A percentile compares a stretch with the other conserved stretches of the same genome.
Evolutionary conservation across 768 basidiomycete genomes (phyloP).

Genomic region (Scleroderma citrinum): DNA sequence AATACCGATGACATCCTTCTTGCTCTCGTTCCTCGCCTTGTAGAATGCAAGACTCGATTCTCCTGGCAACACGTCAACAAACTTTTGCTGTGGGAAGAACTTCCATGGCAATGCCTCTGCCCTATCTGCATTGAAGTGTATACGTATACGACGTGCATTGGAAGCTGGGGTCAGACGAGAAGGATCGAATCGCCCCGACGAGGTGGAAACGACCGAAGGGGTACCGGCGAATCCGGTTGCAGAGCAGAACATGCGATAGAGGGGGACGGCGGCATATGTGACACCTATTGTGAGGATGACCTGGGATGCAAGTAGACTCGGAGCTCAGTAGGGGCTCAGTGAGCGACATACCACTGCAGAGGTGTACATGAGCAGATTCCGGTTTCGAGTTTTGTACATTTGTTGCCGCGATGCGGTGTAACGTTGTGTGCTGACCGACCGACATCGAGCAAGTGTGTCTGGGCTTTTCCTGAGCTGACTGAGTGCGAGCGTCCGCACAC

Average conservation of each 20-base stretch:
- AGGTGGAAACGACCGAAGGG: slow-evolving; percentile 71
- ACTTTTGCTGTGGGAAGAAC: slow-evolving; percentile 87
- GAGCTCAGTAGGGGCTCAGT: background rate
- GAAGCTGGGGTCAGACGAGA: slow-evolving; percentile 78
- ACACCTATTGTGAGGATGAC: slow-evolving; percentile 74
- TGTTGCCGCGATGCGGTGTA: slow-evolving; percentile 31
- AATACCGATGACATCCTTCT: slow-evolving; percentile 92
- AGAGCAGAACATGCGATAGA: slow-evolving; percentile 97
- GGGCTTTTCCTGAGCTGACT: too few species aligned
- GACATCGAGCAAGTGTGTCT: background rate
- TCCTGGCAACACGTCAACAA: slow-evolving; percentile 86
- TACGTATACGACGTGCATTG: slow-evolving; percentile 71
- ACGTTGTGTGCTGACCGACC: slow-evolving; percentile 5
- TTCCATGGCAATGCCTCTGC: slow-evolving; percentile 89
- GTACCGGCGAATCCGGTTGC: slow-evolving; percentile 97
- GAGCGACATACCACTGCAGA: slow-evolving; percentile 62
- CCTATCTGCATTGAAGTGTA: slow-evolving; percentile 93
- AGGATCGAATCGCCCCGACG: slow-evolving; percentile 65
- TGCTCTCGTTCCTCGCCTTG: slow-evolving; percentile 79
- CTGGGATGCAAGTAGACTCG: slow-evolving; percentile 33
- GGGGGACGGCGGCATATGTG: slow-evolving; percentile 95
- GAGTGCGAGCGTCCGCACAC: background rate
- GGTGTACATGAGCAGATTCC: slow-evolving; percentile 77
- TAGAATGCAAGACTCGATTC: slow-evolving; percentile 97
- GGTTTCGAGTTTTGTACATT: slow-evolving; percentile 55